A percentile compares a stretch with the other conserved stretches of the same genome.
Evolutionary conservation across 805 yeast genomes (phyloP).

Genomic region (Nakazawaea populi): DNA sequence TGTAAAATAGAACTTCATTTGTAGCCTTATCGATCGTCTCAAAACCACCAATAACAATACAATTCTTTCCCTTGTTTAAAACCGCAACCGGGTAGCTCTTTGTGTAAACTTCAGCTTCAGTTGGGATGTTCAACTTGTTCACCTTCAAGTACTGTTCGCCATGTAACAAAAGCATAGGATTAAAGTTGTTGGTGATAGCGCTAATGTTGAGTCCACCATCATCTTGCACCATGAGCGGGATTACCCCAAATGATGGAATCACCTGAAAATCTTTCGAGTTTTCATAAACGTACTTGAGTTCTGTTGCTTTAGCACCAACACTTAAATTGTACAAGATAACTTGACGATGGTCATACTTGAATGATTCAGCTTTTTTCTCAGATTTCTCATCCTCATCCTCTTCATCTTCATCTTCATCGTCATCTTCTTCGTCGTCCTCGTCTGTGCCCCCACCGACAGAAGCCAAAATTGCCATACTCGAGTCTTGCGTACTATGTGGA

Average conservation of each 20-base stretch:
- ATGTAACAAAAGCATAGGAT: slow-evolving; percentile 84
- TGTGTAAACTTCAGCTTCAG: slow-evolving; percentile 58
- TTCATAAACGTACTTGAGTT: slow-evolving; percentile 78
- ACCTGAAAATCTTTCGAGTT: slow-evolving; percentile 72
- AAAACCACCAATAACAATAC: slow-evolving; percentile 68
- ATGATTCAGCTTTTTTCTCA: slow-evolving; percentile 37
- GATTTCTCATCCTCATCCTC: slow-evolving; percentile 38
- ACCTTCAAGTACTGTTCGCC: slow-evolving; percentile 92
- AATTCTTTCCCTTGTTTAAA: slow-evolving; percentile 81
- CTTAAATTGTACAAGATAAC: slow-evolving; percentile 84
- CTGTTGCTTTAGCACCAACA: slow-evolving; percentile 75
- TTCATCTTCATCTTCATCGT: slow-evolving; percentile 39
- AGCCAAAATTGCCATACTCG: slow-evolving; percentile 71
- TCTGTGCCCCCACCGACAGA: slow-evolving; percentile 44
- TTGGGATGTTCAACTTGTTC: slow-evolving; percentile 72
- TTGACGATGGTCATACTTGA: slow-evolving; percentile 59
- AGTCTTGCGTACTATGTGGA: slow-evolving; percentile 62
- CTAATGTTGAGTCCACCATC: slow-evolving; percentile 52
- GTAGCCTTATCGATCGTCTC: slow-evolving; percentile 62
- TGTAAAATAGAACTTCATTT: slow-evolving; percentile 68
- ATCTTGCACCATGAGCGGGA: slow-evolving; percentile 70
- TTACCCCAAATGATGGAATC: slow-evolving; percentile 84
- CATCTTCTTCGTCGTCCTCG: slow-evolving; percentile 39
- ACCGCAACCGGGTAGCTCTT: slow-evolving; percentile 64
- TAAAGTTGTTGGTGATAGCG: slow-evolving; percentile 69